A percentile compares a stretch with the other conserved stretches of the same genome.
phyloP scores from a whole-genome alignment of 305 asterid genomes.

The Salvia sclarea region DNA sequence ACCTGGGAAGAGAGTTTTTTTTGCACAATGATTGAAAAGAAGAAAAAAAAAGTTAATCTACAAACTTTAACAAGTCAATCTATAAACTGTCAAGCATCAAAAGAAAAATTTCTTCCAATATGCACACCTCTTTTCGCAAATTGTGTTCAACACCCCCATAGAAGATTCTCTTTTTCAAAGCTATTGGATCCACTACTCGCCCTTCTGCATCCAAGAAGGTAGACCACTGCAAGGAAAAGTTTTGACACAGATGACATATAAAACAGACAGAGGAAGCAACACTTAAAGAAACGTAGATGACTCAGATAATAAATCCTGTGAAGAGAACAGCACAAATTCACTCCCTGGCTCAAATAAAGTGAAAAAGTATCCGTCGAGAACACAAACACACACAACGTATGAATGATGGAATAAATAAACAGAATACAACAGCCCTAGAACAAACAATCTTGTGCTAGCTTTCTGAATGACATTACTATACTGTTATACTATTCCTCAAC shows the following conservation, averaged over 20 bases:
- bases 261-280: conserved; percentile 19
- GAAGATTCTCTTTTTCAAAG: conserved; percentile 79
- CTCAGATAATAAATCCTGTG: not conserved
- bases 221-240: conserved; percentile 67
- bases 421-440: not conserved
- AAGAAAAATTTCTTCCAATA: conserved; percentile 24
- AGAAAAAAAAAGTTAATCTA: conserved; percentile 18
- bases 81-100: conserved; percentile 21
- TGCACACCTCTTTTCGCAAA: conserved; percentile 77
- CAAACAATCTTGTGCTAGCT: conserved; percentile 12
- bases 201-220: conserved; percentile 94
- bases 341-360: not conserved
- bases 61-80: conserved; percentile 20
- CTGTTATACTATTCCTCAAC: conserved; percentile 7
- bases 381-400: not conserved
- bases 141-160: conserved; percentile 88
- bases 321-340: not conserved
- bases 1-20: conserved; percentile 50
- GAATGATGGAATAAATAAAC: not conserved
- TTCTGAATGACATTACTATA: conserved; percentile 13
- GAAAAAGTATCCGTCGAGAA: not conserved
- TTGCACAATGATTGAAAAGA: conserved; percentile 3
- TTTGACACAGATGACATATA: conserved; percentile 25
- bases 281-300: not conserved
- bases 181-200: conserved; percentile 63